Conservation (phyloP, 495 filamentous ascomycete species). For the Hypoxylon fragiforme region DNA sequence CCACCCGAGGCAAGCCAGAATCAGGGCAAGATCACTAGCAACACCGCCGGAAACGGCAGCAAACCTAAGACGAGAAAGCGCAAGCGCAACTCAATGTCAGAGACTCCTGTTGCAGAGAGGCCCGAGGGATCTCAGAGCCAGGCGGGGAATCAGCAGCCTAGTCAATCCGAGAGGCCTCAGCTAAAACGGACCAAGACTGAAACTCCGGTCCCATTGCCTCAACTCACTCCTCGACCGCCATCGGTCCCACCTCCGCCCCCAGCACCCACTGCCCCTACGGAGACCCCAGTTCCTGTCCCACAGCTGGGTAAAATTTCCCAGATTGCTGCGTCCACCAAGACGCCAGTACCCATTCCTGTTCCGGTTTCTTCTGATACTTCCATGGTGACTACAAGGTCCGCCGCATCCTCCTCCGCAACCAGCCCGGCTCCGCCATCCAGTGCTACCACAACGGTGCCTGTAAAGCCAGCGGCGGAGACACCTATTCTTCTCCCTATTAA, state of each 20-base stretch:
- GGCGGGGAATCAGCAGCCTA: constrained; percentile 26
- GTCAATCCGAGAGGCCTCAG: constrained; percentile 39
- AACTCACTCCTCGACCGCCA: constrained; percentile 39
- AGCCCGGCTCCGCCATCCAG: constrained; percentile 32
- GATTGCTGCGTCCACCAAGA: constrained; percentile 49
- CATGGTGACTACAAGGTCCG: constrained; percentile 35
- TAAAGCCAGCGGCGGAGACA: constrained; percentile 37
- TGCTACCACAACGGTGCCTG: constrained; percentile 32
- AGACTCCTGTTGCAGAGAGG: constrained; percentile 47
- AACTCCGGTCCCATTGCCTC: constrained; percentile 54
- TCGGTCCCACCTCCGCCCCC: constrained; percentile 35
- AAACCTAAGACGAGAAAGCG: constrained; percentile 53
- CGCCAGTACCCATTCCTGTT: constrained; percentile 45
- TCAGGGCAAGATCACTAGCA: constrained; percentile 17
- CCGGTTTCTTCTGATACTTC: constrained; percentile 36
- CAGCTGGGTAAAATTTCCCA: constrained; percentile 53
- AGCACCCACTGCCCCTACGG: constrained; percentile 34
- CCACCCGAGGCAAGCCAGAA: constrained; percentile 24
- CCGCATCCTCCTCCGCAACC: constrained; percentile 33
- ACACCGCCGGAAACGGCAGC: not conserved
- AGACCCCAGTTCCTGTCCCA: constrained; percentile 56
- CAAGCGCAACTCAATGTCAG: constrained; percentile 55
- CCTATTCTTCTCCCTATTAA: constrained; percentile 39
- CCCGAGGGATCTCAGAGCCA: constrained; percentile 36
- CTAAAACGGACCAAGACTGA: constrained; percentile 63